Conservation (phyloP, 345 rosid species). For the Brassica cretica region DNA sequence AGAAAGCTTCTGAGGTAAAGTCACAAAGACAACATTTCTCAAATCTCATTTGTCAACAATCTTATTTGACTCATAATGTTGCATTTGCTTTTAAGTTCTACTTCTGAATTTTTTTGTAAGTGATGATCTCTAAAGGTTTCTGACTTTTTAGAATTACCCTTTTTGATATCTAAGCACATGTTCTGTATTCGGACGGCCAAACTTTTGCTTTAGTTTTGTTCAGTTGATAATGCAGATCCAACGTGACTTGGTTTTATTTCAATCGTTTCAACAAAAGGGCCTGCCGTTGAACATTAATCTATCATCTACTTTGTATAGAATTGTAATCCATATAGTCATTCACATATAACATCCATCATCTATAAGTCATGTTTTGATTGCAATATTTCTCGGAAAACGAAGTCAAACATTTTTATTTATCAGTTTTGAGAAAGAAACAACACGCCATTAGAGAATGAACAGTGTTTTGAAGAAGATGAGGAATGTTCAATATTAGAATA, state of each 20-base stretch:
- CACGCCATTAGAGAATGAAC: constrained; percentile 15
- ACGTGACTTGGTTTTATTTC: not conserved
- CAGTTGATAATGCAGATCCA: constrained; percentile 18
- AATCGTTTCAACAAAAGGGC: not conserved
- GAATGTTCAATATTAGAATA: constrained; percentile 35
- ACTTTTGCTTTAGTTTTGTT: constrained; percentile 12
- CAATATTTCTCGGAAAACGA: not conserved
- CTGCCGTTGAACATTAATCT: not conserved
- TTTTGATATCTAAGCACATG: constrained; percentile 10
- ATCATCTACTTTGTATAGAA: not conserved
- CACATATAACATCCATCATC: not conserved
- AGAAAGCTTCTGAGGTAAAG: constrained; percentile 28
- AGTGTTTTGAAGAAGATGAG: constrained; percentile 16
- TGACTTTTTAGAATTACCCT: constrained; percentile 4
- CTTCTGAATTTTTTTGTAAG: not conserved
- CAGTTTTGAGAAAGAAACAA: constrained; percentile 4
- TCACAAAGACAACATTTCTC: not conserved
- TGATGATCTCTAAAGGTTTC: constrained; percentile 5
- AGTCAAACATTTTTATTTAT: not conserved
- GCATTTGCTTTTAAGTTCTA: constrained; percentile 14
- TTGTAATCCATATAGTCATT: not conserved
- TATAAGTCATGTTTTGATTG: not conserved
- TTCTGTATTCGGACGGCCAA: not conserved
- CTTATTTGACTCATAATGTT: not conserved
- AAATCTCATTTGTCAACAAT: not conserved